Evolutionary conservation across 768 basidiomycete genomes (phyloP).

Genomic region (Russula abietina): DNA sequence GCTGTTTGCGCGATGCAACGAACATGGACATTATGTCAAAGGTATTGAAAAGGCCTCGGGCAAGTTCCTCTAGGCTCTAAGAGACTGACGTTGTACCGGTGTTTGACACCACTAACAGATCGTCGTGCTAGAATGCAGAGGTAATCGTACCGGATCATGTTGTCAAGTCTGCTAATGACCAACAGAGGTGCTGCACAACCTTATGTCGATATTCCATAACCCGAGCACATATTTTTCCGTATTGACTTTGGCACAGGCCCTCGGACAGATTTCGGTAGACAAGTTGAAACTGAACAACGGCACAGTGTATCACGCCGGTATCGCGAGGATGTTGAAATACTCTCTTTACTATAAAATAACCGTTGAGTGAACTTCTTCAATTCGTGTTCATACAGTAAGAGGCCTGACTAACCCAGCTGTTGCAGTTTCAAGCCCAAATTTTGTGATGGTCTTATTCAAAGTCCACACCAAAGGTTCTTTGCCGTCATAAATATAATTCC

Average conservation of each 20-base stretch:
- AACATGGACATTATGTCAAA: conserved; percentile 99
- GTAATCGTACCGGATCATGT: conserved; percentile 84
- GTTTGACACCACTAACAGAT: conserved; percentile 97
- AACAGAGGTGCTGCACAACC: conserved; percentile 82
- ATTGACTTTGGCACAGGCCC: no score
- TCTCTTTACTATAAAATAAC: no score
- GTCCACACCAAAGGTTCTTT: no score
- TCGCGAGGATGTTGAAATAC: no score
- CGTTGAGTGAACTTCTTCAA: not conserved
- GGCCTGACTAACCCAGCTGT: no score
- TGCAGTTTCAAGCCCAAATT: not conserved
- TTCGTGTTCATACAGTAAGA: no score
- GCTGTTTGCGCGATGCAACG: conserved; percentile 94
- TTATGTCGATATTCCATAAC: conserved; percentile 37
- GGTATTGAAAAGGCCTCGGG: conserved; percentile 88
- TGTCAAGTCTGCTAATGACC: conserved; percentile 90
- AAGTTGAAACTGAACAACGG: no score
- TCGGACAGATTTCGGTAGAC: not conserved
- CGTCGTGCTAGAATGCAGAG: conserved; percentile 89
- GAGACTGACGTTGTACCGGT: conserved; percentile 93
- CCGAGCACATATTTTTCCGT: no score
- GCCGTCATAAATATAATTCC: no score
- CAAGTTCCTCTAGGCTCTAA: conserved; percentile 74
- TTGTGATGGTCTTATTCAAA: no score
- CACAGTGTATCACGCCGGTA: no score